Conservation (phyloP, 1,284 basidiomycete genomes). For the Vanrija humicola region DNA sequence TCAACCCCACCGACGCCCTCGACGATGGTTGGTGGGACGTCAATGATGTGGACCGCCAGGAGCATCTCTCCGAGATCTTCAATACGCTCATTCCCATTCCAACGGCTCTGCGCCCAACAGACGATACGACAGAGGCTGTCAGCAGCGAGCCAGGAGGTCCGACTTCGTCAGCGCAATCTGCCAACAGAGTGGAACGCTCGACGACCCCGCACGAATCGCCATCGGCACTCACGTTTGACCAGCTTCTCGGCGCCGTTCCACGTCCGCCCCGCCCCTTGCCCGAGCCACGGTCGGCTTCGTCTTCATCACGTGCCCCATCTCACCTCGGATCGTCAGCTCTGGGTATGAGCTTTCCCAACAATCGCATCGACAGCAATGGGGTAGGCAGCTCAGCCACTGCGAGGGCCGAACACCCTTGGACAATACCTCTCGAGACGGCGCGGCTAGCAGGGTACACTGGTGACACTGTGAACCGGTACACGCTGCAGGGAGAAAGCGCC, state of each 20-base stretch:
- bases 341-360: conserved; percentile 5
- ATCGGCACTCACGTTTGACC: not conserved
- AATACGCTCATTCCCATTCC: not conserved
- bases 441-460: too few relatives aligned
- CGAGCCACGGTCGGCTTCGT: not conserved
- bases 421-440: too few relatives aligned
- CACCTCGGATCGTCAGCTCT: not conserved
- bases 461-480: too few relatives aligned
- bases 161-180: too few relatives aligned
- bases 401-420: too few relatives aligned
- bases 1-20: not conserved
- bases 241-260: not conserved
- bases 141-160: too few relatives aligned
- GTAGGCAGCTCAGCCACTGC: too few relatives aligned
- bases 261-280: not conserved
- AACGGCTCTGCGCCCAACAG: not conserved
- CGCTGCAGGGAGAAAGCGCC: too few relatives aligned
- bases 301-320: not conserved
- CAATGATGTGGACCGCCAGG: not conserved
- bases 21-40: not conserved
- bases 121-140: too few relatives aligned
- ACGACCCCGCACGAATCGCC: not conserved
- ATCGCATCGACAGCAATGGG: not conserved
- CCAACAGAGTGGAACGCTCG: not conserved
- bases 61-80: not conserved